Conservation (phyloP, 176 grass and related monocot species). For the Puccinellia tenuiflora region DNA sequence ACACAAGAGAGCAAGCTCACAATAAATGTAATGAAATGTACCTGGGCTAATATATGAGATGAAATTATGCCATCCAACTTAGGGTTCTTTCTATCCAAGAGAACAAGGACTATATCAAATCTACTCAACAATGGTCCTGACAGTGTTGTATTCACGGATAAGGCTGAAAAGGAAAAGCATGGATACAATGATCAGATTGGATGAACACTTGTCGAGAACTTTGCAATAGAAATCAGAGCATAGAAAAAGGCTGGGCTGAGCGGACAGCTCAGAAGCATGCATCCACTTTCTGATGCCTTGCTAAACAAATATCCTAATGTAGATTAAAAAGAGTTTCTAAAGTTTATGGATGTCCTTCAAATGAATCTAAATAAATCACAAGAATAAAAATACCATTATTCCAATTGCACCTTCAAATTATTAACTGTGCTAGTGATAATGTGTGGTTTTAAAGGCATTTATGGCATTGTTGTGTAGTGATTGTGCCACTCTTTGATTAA, state of each 20-base stretch:
- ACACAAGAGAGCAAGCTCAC: not conserved
- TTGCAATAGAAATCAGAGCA: not conserved
- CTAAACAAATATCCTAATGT: not conserved
- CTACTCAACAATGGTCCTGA: conserved; percentile 93
- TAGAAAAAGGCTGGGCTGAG: no score
- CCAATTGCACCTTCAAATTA: not conserved
- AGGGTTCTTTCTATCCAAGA: conserved; percentile 62
- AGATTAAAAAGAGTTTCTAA: not conserved
- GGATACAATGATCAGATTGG: not conserved
- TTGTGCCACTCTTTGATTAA: not conserved
- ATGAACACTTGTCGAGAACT: not conserved
- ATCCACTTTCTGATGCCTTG: not conserved
- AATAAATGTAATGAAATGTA: conserved; percentile 11
- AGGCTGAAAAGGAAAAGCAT: conserved; percentile 51
- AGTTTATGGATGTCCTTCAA: not conserved
- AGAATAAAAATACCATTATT: not conserved
- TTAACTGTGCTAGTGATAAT: not conserved
- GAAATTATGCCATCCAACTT: conserved; percentile 76
- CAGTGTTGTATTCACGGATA: conserved; percentile 93
- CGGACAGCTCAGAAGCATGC: not conserved
- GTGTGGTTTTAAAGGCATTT: not conserved
- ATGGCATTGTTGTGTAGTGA: not conserved
- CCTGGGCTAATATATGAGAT: conserved; percentile 81
- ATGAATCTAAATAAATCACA: not conserved
- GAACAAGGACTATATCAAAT: conserved; percentile 97